Conservation (phyloP, 2,329 filamentous ascomycete genomes). For the Pestalotiopsis fici region DNA sequence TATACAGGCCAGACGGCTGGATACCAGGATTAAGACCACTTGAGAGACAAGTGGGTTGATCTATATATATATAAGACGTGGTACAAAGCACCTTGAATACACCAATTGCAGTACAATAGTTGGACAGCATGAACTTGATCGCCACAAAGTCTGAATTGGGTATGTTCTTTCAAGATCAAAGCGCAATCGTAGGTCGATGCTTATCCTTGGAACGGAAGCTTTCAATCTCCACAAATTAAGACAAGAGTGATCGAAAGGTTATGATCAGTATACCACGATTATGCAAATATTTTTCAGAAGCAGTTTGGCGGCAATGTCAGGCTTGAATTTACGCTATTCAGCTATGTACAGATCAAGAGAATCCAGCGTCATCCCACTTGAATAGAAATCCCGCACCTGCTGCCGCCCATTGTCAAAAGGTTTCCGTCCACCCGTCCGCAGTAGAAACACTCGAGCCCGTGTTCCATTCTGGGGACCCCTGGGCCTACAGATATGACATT, state of each 20-base stretch:
- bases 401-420: conserved; percentile 28
- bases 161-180: too few relatives aligned
- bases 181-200: too few relatives aligned
- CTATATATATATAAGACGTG: too few relatives aligned
- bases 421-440: conserved; percentile 13
- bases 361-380: conserved; percentile 32
- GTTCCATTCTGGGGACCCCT: not conserved
- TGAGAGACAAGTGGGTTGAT: not conserved
- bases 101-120: too few relatives aligned
- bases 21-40: not conserved
- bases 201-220: too few relatives aligned
- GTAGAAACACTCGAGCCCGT: not conserved
- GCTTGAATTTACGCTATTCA: conserved; percentile 37
- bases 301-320: conserved; percentile 23
- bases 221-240: too few relatives aligned
- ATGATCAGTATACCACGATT: not conserved
- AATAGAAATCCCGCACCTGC: conserved; percentile 34
- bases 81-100: too few relatives aligned
- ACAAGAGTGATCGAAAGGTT: too few relatives aligned
- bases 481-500: conserved; percentile 19
- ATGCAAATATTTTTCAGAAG: not conserved
- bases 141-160: too few relatives aligned
- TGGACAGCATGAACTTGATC: too few relatives aligned
- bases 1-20: not conserved
- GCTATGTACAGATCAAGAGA: conserved; percentile 22